Conservation (phyloP, 2,329 filamentous ascomycete genomes). For the Colletotrichum magnum region DNA sequence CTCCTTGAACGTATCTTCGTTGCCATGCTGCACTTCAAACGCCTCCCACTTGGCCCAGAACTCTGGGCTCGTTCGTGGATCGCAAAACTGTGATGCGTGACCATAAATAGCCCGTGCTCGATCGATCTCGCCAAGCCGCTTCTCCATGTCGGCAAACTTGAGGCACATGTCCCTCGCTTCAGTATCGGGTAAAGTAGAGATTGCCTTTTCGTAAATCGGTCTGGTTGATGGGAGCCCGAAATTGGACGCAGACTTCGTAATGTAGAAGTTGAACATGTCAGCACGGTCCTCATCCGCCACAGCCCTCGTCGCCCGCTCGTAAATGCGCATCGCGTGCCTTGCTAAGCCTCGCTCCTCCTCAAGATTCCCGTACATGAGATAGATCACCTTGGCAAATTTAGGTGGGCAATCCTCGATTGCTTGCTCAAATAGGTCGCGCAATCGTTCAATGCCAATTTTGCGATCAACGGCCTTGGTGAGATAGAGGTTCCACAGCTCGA, state of each 20-base stretch:
- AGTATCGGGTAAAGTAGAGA: constrained; percentile 90
- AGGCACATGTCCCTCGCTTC: constrained; percentile 99
- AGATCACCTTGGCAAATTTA: constrained; percentile 95
- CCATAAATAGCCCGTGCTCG: constrained; percentile 95
- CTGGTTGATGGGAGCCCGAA: constrained; percentile 96
- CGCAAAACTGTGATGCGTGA: constrained; percentile 96
- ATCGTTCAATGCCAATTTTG: constrained; percentile 93
- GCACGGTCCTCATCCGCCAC: constrained; percentile 95
- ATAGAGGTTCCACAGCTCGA: constrained; percentile 98
- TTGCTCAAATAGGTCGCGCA: constrained; percentile 97
- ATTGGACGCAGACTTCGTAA: constrained; percentile 98
- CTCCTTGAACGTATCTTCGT: constrained; percentile 99
- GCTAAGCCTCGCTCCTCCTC: constrained; percentile 96
- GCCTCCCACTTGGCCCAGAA: constrained; percentile 99
- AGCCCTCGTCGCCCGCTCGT: constrained; percentile 94
- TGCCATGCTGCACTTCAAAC: constrained; percentile 97
- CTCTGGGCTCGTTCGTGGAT: constrained; percentile 87
- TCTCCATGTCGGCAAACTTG: constrained; percentile 98
- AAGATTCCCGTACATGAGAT: constrained; percentile 97
- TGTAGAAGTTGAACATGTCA: constrained; percentile 99
- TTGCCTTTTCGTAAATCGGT: constrained; percentile 96
- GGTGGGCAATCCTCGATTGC: constrained; percentile 94
- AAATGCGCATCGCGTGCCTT: constrained; percentile 98
- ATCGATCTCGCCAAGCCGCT: constrained; percentile 92
- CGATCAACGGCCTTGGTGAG: constrained; percentile 97